Base-by-base conservation (phyloP, 1,284 basidiomycete species). In the Jaminaea rosea region DNA sequence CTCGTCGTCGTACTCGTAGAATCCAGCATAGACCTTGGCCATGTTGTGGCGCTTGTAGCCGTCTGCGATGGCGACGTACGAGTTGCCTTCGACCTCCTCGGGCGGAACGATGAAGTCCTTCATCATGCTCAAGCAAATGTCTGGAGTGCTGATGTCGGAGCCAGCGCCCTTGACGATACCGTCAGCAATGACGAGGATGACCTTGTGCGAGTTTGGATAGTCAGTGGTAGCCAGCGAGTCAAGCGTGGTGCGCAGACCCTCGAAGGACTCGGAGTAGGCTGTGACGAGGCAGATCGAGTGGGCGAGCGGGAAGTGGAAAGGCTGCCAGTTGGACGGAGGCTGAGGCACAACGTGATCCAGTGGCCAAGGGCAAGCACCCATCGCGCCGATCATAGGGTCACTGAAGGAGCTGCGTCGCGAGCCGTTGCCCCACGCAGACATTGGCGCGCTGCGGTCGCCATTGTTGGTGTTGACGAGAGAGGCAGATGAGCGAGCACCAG, bases 41-140 rank as follows among this genome's bases (percentile, higher is more conserved):
- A 94, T 94, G 76, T 98, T 99, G 80, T 97, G 93, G 21, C 89
- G 82, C 79, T 97, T 98, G 79, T 96, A 89, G 27, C 94, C 94
- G 74, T 98, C 92, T 23, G 94, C 94, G 67, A 98, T 97, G 55
- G 94, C 91, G 44, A 97, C 90, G 73, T 98, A 99, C 46, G 91
- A 94, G 69, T 94, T 87, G 7, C 91, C 79, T 73, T 96, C 89
- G 46, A 97, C 90, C 55, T 97, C 88, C 28, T 85, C 79, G 0
- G 84, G 81, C 0, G 83, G 78, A n/a, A 89, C 80, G 55, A 96
- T 78, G 51, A 96, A 82, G 42, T 98, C 92, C 77, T 87, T 91
- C 94, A 99, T 97, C 94, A 98, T 98, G 45, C 82, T 78, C 62
- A 99, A 76, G 68, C 86, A 86, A 65, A 99, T 97, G 67, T 98